Base-by-base conservation (phyloP, 768 basidiomycete genomes). In the Podaxis sp. region DNA sequence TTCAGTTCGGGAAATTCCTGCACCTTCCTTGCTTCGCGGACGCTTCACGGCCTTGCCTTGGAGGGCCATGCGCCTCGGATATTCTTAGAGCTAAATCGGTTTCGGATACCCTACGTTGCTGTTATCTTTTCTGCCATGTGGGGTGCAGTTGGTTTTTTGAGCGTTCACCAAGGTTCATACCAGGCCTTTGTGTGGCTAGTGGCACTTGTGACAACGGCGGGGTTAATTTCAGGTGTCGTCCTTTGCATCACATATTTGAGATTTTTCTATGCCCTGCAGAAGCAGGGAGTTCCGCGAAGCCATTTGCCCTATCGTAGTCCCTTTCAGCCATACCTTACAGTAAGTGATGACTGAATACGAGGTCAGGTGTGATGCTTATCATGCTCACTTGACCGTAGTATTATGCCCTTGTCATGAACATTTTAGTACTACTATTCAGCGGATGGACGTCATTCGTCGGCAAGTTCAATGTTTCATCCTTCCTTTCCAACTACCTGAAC, bases 1-100 rank as follows among this genome's bases (percentile, higher is more conserved):
- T 86, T 86, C 74, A 86, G 84, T 59, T 83, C 86, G 17, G 83
- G 80, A 48, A 87, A 86, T 68, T 80, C 80, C 1, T 80, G 78
- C 73, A 67, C 85, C 24, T 87, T 82, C 73, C 73, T 73, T 6
- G 71, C 74, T 8, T 77, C 77, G 6, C 73, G 79, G 19, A 75
- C 77, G 0, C 68, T 80, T 11, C 71, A 80, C 44, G 79, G 77
- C 0, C 73, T 80, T 2, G 77, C 76, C 2, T 64, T 76, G 48
- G 76, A 79, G 64, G 75, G 78, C 8, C 73, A 77, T 61, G 77
- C 77, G 0, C 76, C 76, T 1, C 63, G 60, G 7, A 61, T 74
- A 8, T 74, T 81, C 40, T 52, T 72, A 2, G 68, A 66, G 57
- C 65, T 74, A 0, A 76, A 77, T 61, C 65, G 72, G 15, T 74